These are phyloP conservation scores for Umbelopsis vinacea DNA, from an alignment of 192 early-diverging fungal species.

Conservation along the genomic window DNA sequence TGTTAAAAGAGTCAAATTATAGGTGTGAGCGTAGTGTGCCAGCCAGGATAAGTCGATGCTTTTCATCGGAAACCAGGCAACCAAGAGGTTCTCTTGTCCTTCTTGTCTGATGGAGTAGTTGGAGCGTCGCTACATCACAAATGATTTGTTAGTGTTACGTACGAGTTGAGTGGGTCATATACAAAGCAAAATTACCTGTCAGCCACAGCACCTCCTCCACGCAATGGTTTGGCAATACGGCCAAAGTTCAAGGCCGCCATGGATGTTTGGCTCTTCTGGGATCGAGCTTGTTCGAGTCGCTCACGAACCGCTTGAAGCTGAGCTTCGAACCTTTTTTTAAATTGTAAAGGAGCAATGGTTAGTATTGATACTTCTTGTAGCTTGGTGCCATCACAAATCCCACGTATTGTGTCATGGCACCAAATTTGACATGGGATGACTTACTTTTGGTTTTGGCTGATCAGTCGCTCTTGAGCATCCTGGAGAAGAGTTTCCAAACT, in stretches of 20 bases:
- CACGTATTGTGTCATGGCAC: no score
- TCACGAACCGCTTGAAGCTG: constrained; percentile 78
- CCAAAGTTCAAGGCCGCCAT: constrained; percentile 28
- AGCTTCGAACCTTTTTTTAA: constrained; percentile 71
- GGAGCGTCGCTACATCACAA: background rate
- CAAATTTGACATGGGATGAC: background rate
- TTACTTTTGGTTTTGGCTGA: constrained; percentile 73
- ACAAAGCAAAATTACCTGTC: background rate
- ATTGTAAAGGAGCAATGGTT: no score
- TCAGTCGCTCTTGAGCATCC: constrained; percentile 84
- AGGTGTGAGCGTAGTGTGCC: no score
- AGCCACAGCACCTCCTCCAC: constrained; percentile 54
- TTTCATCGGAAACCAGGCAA: constrained; percentile 35
- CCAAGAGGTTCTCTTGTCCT: constrained; percentile 42
- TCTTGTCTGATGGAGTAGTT: constrained; percentile 19
- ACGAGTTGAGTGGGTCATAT: background rate
- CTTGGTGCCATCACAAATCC: background rate
- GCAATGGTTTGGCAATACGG: constrained; percentile 88
- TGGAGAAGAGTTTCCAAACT: constrained; percentile 85
- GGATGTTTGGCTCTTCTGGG: constrained; percentile 42
- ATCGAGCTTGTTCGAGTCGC: constrained; percentile 79
- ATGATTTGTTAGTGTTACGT: no score
- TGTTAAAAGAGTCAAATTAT: no score
- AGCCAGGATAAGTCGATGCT: background rate
- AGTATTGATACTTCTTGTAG: background rate